These are phyloP conservation scores for Globisporangium apiculatum DNA, from an alignment of 352 stramenopile species.

Conservation along the genomic window DNA sequence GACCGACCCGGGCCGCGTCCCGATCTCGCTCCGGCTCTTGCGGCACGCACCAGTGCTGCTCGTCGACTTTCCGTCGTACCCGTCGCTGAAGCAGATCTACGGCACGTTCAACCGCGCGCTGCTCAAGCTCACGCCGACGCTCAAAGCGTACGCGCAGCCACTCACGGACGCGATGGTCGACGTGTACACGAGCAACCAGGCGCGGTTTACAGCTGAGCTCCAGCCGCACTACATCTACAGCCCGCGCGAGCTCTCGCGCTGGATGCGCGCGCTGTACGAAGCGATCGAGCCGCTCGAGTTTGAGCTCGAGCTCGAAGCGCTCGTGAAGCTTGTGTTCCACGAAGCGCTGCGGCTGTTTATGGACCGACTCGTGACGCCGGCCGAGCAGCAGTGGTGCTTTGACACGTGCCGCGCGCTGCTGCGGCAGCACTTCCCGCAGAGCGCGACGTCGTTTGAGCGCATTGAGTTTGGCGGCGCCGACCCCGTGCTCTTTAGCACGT, in stretches of 20 bases:
- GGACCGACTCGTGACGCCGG: slow-evolving; percentile 96
- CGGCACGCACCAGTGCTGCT: slow-evolving; percentile 98
- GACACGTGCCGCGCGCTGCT: slow-evolving; percentile 80
- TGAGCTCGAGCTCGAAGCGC: slow-evolving; percentile 92
- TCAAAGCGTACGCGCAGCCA: slow-evolving; percentile 94
- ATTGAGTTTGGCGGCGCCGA: slow-evolving; percentile 78
- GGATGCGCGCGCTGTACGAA: slow-evolving; percentile 99
- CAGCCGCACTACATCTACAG: slow-evolving; percentile 99
- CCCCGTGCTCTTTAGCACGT: slow-evolving; percentile 97
- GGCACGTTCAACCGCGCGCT: slow-evolving; percentile 98
- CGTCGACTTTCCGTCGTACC: slow-evolving; percentile 97
- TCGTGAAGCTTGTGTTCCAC: slow-evolving; percentile 98
- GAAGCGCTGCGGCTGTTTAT: slow-evolving; percentile 98
- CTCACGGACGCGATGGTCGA: slow-evolving; percentile 99
- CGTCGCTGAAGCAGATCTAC: slow-evolving; percentile 98
- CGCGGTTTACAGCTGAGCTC: slow-evolving; percentile 90
- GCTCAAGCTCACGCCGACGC: slow-evolving; percentile 96
- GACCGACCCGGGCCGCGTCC: slow-evolving; percentile 97
- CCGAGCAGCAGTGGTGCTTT: slow-evolving; percentile 97
- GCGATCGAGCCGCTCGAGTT: slow-evolving; percentile 94
- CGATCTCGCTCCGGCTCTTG: slow-evolving; percentile 96
- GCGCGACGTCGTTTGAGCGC: slow-evolving; percentile 57
- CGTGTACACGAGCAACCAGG: slow-evolving; percentile 97
- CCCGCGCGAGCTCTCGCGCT: slow-evolving; percentile 97
- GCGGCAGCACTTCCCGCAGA: slow-evolving; percentile 78